These are phyloP conservation scores for Aureoboletus auriporus DNA, from an alignment of 768 basidiomycete genomes.

Conservation along the genomic window DNA sequence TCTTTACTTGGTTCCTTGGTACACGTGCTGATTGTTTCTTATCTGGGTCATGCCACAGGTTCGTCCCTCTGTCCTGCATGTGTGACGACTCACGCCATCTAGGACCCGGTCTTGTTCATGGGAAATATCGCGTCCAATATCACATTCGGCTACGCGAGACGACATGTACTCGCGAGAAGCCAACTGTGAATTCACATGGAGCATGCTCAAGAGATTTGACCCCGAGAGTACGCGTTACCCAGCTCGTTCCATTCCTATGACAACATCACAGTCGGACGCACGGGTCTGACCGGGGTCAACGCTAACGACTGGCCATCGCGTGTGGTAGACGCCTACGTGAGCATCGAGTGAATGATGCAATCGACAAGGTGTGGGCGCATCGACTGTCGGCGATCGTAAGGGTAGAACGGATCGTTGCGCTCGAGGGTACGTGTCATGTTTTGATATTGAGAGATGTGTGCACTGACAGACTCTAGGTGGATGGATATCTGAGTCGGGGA, in stretches of 20 bases:
- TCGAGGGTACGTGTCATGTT: constrained; percentile 57
- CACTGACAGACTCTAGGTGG: constrained; percentile 47
- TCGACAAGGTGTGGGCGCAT: constrained; percentile 84
- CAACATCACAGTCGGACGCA: constrained; percentile 28
- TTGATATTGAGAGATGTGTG: neutral
- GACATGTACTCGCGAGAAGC: constrained; percentile 85
- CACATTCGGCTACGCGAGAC: constrained; percentile 80
- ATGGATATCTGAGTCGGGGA: constrained; percentile 75
- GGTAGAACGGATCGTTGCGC: constrained; percentile 84
- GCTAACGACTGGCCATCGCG: constrained; percentile 82
- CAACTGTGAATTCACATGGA: constrained; percentile 95
- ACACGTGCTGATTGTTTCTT: constrained; percentile 26
- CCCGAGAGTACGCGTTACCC: no score
- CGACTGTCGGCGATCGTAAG: constrained; percentile 85
- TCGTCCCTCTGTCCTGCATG: neutral
- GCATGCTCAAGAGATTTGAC: constrained; percentile 90
- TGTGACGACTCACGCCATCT: neutral
- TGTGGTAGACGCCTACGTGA: constrained; percentile 85
- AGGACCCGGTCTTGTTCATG: constrained; percentile 85
- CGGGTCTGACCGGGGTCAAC: constrained; percentile 58
- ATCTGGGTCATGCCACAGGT: constrained; percentile 94
- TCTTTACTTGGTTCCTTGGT: constrained; percentile 10
- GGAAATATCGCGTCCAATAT: constrained; percentile 96
- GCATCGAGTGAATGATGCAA: constrained; percentile 79
- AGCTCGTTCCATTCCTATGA: no score